Evolutionary conservation across 83 land plant species (phyloP).

Genomic region (Picea abies): DNA sequence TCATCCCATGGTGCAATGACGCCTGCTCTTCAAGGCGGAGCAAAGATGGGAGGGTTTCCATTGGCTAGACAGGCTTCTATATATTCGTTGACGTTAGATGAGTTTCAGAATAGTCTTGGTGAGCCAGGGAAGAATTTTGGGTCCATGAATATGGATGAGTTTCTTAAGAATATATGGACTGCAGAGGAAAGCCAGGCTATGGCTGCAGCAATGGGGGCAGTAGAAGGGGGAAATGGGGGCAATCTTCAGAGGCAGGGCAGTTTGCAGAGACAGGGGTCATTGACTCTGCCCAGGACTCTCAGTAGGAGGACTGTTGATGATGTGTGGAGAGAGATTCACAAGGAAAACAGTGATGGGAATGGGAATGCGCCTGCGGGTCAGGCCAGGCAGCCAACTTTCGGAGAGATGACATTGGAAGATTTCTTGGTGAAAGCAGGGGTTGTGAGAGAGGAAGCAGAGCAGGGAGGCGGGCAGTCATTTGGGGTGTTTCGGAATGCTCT

Average conservation of each 20-base stretch:
- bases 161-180: constrained; percentile 77
- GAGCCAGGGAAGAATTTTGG: constrained; percentile 71
- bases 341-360: constrained; percentile 12
- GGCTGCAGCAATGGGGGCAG: constrained; percentile 14
- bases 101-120: constrained; percentile 60
- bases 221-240: not conserved
- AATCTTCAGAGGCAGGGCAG: constrained; percentile 23
- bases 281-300: constrained; percentile 64
- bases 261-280: constrained; percentile 64
- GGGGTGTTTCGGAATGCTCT: constrained; percentile 3
- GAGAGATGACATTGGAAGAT: constrained; percentile 94
- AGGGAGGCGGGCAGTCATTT: not conserved
- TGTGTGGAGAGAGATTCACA: constrained; percentile 82
- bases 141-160: constrained; percentile 89
- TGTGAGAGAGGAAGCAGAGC: constrained; percentile 47
- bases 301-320: constrained; percentile 82
- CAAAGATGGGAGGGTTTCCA: constrained; percentile 15
- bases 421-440: constrained; percentile 86
- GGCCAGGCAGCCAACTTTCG: constrained; percentile 66
- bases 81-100: constrained; percentile 68
- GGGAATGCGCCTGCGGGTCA: constrained; percentile 20
- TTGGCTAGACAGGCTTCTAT: constrained; percentile 51
- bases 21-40: constrained; percentile 11
- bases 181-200: constrained; percentile 62
- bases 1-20: constrained; percentile 7